These are phyloP conservation scores for Boletus eberwhitei DNA, from an alignment of 768 basidiomycete genomes.

Conservation along the genomic window DNA sequence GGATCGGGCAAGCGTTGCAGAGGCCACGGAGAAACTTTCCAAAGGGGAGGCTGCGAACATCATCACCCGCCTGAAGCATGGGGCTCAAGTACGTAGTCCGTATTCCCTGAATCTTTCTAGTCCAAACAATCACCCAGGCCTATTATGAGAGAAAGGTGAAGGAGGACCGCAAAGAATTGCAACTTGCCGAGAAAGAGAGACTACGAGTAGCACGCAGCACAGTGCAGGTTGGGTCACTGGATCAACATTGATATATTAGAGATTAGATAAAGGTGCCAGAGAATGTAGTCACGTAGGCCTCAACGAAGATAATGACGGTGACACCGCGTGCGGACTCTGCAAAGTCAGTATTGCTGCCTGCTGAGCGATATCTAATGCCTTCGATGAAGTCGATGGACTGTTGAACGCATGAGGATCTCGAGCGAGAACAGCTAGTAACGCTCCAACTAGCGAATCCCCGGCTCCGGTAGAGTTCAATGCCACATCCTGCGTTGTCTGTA, in stretches of 20 bases:
- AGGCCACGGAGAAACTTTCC: conserved; percentile 45
- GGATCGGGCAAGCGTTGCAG: conserved; percentile 16
- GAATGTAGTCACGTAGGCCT: background rate
- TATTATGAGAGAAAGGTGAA: conserved; percentile 55
- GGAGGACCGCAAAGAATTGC: conserved; percentile 34
- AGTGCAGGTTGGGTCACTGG: conserved; percentile 61
- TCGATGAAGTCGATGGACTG: conserved; percentile 42
- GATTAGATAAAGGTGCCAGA: background rate
- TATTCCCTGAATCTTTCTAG: background rate
- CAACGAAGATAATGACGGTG: conserved; percentile 50
- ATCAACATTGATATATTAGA: conserved; percentile 11
- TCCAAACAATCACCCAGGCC: conserved; percentile 34
- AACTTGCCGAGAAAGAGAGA: conserved; percentile 45
- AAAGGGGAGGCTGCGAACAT: conserved; percentile 81
- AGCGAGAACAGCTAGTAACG: conserved; percentile 66
- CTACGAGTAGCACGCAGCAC: conserved; percentile 48
- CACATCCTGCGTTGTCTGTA: conserved; percentile 34
- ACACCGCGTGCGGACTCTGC: conserved; percentile 57
- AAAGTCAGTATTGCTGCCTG: conserved; percentile 60
- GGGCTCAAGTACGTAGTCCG: conserved; percentile 53
- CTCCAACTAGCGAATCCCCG: conserved; percentile 87
- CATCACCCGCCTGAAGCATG: conserved; percentile 74
- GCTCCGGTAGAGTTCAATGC: conserved; percentile 83
- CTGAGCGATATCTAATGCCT: conserved; percentile 55
- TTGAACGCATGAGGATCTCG: conserved; percentile 42